Evolutionary conservation across 2,329 filamentous ascomycete species (phyloP), one percentile per base, ranked within the genome.

Genomic region (Colletotrichum sansevieriae): DNA sequence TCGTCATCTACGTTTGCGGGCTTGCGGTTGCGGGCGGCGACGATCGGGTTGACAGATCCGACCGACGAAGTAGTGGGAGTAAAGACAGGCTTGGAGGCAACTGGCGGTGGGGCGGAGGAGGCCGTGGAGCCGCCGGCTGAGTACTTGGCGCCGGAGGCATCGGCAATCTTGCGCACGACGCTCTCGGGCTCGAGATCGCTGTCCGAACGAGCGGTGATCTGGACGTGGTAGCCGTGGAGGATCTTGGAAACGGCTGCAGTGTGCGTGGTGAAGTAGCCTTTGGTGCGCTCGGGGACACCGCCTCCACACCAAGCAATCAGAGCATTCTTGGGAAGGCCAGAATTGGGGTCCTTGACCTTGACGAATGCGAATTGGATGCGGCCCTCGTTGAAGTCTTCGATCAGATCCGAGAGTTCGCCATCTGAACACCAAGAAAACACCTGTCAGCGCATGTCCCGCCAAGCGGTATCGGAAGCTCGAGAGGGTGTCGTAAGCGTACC

Each of bases 241-340:
- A 98, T 87, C 82, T 97, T 98, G 71, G 94, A 91, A 43, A 98
- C 94, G 55, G 94, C 91, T 70, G 92, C 91, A 55, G 96, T 84
- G 81, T 99, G 95, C 82, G 94, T 98, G 73, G 94, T 97, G 79
- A 99, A 99, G 82, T 98, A 98, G 72, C 96, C 96, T 83, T 98
- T 99, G 70, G 95, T 98, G 75, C 95, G 88, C 82, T 99, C 96
- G n/a, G 96, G 96, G 15, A 99, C 96, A 74, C 96, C 96, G 77
- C 97, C 95, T 73, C 96, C 96, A 79, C 96, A 99, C 92, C 96
- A 99, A 73, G 92, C 95, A 78, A 99, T 94, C 73, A 99, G 87
- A 68, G 97, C 93, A 78, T 91, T 92, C 84, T 99, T 99, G 57
- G 95, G 94, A 15, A 99, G 88, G 22, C 83, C 84, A 3, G 92